phyloP scores from a whole-genome alignment of 768 basidiomycete genomes.

The Tylopilus sp. region DNA sequence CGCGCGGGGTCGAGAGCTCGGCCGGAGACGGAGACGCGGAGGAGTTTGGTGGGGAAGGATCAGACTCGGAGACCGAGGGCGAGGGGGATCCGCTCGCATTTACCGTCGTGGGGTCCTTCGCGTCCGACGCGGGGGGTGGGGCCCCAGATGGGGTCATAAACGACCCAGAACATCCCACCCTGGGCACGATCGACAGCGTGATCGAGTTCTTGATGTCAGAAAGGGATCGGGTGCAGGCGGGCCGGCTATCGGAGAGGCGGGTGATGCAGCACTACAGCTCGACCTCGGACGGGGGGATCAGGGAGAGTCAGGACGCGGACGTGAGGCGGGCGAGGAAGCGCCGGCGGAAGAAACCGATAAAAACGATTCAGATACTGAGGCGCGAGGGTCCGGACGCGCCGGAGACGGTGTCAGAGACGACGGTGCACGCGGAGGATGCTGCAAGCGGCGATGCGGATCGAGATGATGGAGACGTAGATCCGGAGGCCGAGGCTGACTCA shows the following conservation, averaged over 20 bases:
- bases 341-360: slow-evolving; percentile 35
- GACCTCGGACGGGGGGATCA: slow-evolving; percentile 36
- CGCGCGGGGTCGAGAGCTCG: background rate
- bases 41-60: slow-evolving; percentile 13
- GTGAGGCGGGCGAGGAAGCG: slow-evolving; percentile 38
- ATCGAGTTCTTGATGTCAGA: slow-evolving; percentile 75
- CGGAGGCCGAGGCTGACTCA: slow-evolving; percentile 22
- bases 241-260: slow-evolving; percentile 29
- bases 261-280: slow-evolving; percentile 28
- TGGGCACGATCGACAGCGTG: slow-evolving; percentile 71
- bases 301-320: slow-evolving; percentile 39
- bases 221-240: slow-evolving; percentile 53
- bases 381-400: slow-evolving; percentile 16
- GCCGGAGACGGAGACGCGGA: slow-evolving; percentile 8
- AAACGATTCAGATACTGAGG: slow-evolving; percentile 28
- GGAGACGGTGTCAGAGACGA: slow-evolving; percentile 24
- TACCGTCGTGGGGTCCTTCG: slow-evolving; percentile 27
- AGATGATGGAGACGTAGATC: slow-evolving; percentile 15
- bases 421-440: slow-evolving; percentile 21
- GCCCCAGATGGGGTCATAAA: slow-evolving; percentile 23
- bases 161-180: slow-evolving; percentile 52
- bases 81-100: slow-evolving; percentile 27
- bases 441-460: slow-evolving; percentile 27
- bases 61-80: slow-evolving; percentile 39
- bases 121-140: slow-evolving; percentile 18